Evolutionary conservation across 2,329 filamentous ascomycete genomes (phyloP), one percentile per base, ranked within the genome.

Genomic region (Trichoderma gracile): DNA sequence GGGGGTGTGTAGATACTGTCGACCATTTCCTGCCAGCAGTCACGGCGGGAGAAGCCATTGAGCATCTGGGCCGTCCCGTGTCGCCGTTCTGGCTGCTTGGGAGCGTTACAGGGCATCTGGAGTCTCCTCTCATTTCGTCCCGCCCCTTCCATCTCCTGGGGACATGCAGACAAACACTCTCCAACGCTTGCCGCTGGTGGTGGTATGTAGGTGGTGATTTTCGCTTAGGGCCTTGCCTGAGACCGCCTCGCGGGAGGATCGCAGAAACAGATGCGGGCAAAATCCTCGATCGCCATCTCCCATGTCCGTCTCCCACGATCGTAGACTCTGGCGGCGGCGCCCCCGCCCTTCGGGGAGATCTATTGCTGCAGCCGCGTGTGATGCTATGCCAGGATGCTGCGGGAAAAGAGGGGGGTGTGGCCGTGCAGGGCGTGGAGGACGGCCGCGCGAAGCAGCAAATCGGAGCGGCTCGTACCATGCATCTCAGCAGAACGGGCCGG

Each of bases 321-420:
- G 45, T 23, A 59, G 23, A 45, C 55, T 64, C 25, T 42, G 25
- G 5, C 9, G 62, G 46, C 54, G 25, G 63, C 47, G 38, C 56
- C 57, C 56, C 56, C 33, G 33, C 40, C 63, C 61, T 12, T 61
- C 63, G 63, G 40, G 49, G 46, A 65, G 63, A 65, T 65, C 63
- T 47, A 30, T 42, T 42, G 63, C 56, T 61, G 63, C 63, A 54
- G 49, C 56, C 56, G 58, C 30, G 46, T 52, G 54, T 27, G 57
- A 45, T 12, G 38, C 54, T 43, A 52, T 14, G 17, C 33, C 53
- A 57, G 30, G 53, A 12, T 62, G 49, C 42, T n/a, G 21, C 38
- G 3, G 47, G 25, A 43, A 27, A 54, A 25, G 40, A 40, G 25
- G 40, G 40, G 47, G 45, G 30, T 9, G 33, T 38, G 33, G 33